These are phyloP conservation scores for Oryza australiensis DNA, from an alignment of 176 grass and related monocot genomes.

Conservation along the genomic window DNA sequence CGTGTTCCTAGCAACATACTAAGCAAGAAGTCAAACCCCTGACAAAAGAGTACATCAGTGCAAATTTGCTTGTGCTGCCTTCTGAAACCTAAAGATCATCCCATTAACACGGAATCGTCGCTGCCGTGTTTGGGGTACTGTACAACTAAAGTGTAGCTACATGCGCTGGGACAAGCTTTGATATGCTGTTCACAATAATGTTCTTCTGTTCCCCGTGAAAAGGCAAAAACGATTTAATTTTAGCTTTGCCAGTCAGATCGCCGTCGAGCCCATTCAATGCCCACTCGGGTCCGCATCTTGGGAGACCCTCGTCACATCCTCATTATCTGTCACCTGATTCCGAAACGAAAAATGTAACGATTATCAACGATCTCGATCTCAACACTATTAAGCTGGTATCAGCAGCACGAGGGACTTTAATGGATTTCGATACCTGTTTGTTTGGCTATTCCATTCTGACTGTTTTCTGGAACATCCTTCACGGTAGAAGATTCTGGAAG, in stretches of 20 bases:
- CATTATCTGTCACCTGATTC: conserved; percentile 44
- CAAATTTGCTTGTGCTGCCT: conserved; percentile 22
- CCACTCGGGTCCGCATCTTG: neutral
- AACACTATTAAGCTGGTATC: neutral
- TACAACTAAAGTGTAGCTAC: conserved; percentile 43
- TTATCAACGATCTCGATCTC: conserved; percentile 13
- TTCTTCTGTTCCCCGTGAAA: conserved; percentile 5
- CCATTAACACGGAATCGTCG: conserved; percentile 32
- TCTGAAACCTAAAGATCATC: conserved; percentile 52
- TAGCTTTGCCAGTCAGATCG: conserved; percentile 23
- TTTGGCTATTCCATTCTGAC: conserved; percentile 41
- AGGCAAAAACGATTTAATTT: conserved; percentile 22
- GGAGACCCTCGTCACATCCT: conserved; percentile 11
- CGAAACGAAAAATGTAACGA: conserved; percentile 18
- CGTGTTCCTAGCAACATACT: neutral
- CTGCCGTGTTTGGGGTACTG: conserved; percentile 30
- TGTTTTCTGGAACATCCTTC: conserved; percentile 35
- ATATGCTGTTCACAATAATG: conserved; percentile 5
- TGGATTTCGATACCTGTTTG: conserved; percentile 28
- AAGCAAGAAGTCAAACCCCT: conserved; percentile 27
- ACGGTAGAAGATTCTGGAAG: conserved; percentile 31
- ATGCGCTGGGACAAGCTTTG: neutral
- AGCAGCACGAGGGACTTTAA: neutral
- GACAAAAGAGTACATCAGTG: conserved; percentile 25
- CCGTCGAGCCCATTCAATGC: conserved; percentile 26